Base-by-base conservation (phyloP, 2,329 filamentous ascomycete species). In the Colletotrichum limetticola region DNA sequence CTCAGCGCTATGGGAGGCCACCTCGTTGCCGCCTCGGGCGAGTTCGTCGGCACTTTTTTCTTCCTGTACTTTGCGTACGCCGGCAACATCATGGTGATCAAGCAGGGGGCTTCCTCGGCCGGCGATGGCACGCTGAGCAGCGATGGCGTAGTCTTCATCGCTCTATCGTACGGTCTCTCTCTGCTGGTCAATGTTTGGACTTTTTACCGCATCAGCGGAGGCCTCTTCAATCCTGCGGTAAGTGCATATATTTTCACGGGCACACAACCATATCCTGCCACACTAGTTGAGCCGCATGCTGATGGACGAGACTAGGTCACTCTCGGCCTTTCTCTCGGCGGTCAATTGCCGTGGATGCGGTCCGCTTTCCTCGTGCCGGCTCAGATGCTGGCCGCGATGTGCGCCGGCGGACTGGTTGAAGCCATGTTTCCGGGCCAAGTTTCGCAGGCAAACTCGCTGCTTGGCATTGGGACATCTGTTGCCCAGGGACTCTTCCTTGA, bases 401-500 rank as follows among this genome's bases (percentile, higher is more conserved):
- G 86, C 1, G 86, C 90, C 1, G 88, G 88, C 0, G 88, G 85
- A n/a, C 82, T 91, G 0, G 87, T 90, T 8, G 83, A 84, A 46
- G 85, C 80, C 2, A 81, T 91, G 42, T 88, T 91, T 68, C 88
- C 89, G 0, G 87, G 87, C 0, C 78, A 83, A 3, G 78, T 90
- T 28, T 59, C 22, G 8, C 83, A 84, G 4, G 86, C 89, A 14
- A 79, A 80, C 16, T 83, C 83, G 3, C 79, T 90, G 2, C 85
- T 93, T 4, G 83, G 83, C 4, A 82, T 81, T 1, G 84, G 83
- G 2, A 80, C 87, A 0, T 85, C 80, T 57, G 81, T 85, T 56
- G 83, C 82, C 0, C 89, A 90, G 75, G 90, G 89, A 3, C 79
- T 91, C 19, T 91, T 91, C 77, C 87, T 91, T 72, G 90, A 91